phyloP scores from a whole-genome alignment of 2,329 filamentous ascomycete species.

The Plenodomus biglobosus region DNA sequence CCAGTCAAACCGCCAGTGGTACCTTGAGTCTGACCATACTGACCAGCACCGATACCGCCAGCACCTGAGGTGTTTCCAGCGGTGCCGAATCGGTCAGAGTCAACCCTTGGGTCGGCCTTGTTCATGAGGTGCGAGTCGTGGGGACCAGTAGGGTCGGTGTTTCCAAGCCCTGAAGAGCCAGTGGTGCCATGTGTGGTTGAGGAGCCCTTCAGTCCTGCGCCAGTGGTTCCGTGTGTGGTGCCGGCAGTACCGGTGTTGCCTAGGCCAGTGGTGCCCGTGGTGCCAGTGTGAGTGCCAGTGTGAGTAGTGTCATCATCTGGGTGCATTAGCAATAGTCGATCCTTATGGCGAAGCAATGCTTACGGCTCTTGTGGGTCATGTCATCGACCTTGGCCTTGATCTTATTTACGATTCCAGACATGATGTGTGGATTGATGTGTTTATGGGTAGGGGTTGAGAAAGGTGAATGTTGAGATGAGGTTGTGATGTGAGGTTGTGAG shows the following conservation, averaged over 20 bases:
- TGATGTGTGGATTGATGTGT: slow-evolving; percentile 18
- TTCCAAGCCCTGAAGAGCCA: too few species aligned
- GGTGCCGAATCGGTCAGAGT: slow-evolving; percentile 38
- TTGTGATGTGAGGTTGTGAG: slow-evolving; percentile 4
- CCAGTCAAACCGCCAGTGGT: not conserved
- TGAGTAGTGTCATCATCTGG: slow-evolving; percentile 31
- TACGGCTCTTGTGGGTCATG: slow-evolving; percentile 37
- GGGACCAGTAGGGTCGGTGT: slow-evolving; percentile 18
- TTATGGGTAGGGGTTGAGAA: slow-evolving; percentile 9
- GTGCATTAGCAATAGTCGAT: slow-evolving; percentile 1
- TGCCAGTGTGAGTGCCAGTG: slow-evolving; percentile 32
- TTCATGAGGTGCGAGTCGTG: slow-evolving; percentile 15
- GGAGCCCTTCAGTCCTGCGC: slow-evolving; percentile 8
- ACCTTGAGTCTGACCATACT: not conserved
- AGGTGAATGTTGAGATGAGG: slow-evolving; percentile 10
- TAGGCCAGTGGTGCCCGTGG: slow-evolving; percentile 37
- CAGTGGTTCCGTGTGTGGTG: slow-evolving; percentile 16
- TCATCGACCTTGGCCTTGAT: slow-evolving; percentile 45
- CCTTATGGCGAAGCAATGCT: not conserved
- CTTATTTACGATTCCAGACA: slow-evolving; percentile 39
- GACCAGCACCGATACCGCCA: slow-evolving; percentile 12
- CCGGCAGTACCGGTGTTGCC: slow-evolving; percentile 18
- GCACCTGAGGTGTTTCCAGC: slow-evolving; percentile 19
- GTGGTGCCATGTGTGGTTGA: slow-evolving; percentile 1
- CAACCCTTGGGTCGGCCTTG: slow-evolving; percentile 40